These are phyloP conservation scores for Blastomyces parvus DNA, from an alignment of 2,329 filamentous ascomycete genomes.

Conservation along the genomic window DNA sequence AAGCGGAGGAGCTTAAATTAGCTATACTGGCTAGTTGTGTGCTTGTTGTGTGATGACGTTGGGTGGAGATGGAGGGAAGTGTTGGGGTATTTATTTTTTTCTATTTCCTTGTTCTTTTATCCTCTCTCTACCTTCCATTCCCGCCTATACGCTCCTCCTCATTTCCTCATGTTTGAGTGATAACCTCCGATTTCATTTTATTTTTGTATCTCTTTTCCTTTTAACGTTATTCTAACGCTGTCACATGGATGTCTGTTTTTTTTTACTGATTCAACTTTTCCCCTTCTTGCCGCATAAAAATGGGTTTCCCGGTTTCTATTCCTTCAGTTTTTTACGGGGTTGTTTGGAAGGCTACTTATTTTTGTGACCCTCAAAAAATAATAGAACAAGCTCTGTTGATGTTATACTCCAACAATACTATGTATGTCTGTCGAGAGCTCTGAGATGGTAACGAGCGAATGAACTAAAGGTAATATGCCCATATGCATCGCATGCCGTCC, in stretches of 20 bases:
- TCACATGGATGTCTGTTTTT: slow-evolving; percentile 1
- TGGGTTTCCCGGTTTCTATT: not conserved
- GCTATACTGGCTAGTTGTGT: not conserved
- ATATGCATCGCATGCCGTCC: no score
- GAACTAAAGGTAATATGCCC: no score
- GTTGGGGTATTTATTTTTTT: not conserved
- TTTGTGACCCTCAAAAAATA: no score
- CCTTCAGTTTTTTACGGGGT: not conserved
- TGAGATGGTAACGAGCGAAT: no score
- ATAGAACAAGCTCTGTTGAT: no score
- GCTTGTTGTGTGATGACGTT: not conserved
- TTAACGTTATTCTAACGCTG: slow-evolving; percentile 1
- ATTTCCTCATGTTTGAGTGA: not conserved
- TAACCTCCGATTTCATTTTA: not conserved
- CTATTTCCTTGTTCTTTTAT: no score
- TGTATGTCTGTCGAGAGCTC: no score
- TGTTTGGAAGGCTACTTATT: not conserved
- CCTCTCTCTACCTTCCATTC: not conserved
- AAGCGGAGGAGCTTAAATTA: not conserved
- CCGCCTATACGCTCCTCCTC: not conserved
- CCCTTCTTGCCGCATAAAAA: not conserved
- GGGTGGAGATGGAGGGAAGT: not conserved
- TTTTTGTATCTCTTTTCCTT: not conserved
- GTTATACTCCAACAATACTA: no score
- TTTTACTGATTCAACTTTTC: not conserved